phyloP scores from a whole-genome alignment of 306 rosid species.

The Purshia tridentata region DNA sequence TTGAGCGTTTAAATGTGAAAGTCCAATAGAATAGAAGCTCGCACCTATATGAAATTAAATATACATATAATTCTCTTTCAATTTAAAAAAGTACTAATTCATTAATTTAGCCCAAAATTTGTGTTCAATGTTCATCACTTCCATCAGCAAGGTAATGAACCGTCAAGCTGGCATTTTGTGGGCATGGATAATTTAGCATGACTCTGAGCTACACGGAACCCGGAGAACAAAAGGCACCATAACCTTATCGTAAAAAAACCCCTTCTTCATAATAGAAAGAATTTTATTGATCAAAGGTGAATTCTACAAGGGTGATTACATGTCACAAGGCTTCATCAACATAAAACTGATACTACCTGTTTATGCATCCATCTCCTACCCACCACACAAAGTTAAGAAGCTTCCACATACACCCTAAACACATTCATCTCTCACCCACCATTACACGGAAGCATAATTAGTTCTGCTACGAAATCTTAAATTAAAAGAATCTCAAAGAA shows the following conservation, averaged over 20 bases:
- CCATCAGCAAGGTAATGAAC: neutral
- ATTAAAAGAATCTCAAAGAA: neutral
- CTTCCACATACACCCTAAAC: neutral
- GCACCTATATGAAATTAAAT: neutral
- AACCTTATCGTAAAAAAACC: neutral
- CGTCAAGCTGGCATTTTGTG: neutral
- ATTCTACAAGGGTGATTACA: conserved; percentile 17
- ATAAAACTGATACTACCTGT: neutral
- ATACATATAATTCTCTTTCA: too few species aligned
- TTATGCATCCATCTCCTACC: neutral
- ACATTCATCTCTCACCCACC: neutral
- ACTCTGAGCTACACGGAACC: neutral
- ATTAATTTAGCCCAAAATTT: neutral
- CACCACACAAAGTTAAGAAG: neutral
- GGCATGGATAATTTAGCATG: neutral
- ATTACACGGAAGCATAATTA: conserved; percentile 4
- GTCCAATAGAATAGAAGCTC: neutral
- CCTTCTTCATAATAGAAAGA: neutral
- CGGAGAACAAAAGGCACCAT: neutral
- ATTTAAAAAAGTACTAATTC: neutral
- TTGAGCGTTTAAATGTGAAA: neutral
- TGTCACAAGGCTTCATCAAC: conserved; percentile 5
- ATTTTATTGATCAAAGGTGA: conserved; percentile 13
- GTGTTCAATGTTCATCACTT: neutral
- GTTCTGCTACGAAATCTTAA: neutral